Evolutionary conservation across 2,329 filamentous ascomycete genomes (phyloP), one percentile per base, ranked within the genome.

Genomic region (Fusarium irregulare): DNA sequence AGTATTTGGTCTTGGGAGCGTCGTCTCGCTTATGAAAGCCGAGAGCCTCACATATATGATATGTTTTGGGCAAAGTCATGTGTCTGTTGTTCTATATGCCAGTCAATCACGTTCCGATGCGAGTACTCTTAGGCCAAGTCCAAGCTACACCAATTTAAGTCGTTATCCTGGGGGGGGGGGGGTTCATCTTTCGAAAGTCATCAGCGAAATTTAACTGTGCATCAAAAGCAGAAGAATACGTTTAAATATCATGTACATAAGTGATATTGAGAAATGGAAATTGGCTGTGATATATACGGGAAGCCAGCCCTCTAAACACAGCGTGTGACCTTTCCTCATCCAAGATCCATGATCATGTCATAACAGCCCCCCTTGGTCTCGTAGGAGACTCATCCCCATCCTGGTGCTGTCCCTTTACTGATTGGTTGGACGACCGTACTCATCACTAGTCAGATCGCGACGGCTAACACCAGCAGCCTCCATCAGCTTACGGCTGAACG

Each of bases 401-500:
- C 16, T 18, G 32, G 5, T 37, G 27, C 0, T 3, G 4, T 6
- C 8, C 2, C 0, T 23, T 3, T 30, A 61, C 0, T 12, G 1
- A 1, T 4, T 11, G 10, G 45, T 2, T 0, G 21, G 16, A 10
- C 58, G 58, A 1, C 56, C 56, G 0, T 60, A 61, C 18, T 45
- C 44, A 20, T 61, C 56, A 28, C 16, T 51, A 0, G 20, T 51
- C 1, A 61, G 13, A 2, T 60, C 58, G 3, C 58, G 56, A 4
- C 58, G 58, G 8, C 56, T 25, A 37, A 61, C 45, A 0, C 58
- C 58, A n/a, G 44, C 58, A 16, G 58, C 44, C 8, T 61, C n/a
- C 58, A 61, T 61, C 12, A 61, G 56, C 16, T 13, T 61, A 3
- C 23, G 42, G 0, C 44, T 61, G 10, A 60, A 61, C n/a, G 32